Evolutionary conservation across 2,329 filamentous ascomycete species (phyloP), one percentile per base, ranked within the genome.

Genomic region (Fusarium falciforme): DNA sequence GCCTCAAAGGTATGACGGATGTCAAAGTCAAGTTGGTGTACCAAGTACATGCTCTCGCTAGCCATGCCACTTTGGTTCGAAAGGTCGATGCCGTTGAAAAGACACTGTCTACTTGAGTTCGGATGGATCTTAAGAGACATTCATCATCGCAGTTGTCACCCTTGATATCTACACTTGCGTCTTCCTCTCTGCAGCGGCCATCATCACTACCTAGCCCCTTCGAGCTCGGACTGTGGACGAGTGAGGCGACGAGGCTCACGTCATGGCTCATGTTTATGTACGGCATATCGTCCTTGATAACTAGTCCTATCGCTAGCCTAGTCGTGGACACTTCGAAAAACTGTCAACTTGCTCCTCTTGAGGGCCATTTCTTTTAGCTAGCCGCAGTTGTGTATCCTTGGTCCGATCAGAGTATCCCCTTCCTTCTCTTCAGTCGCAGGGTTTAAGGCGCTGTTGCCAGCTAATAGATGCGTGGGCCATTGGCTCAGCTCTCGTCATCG

Each of bases 401-500:
- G 65, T 55, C 16, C 3, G 60, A 70, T 20, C 5, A 22, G 1
- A 61, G 14, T 5, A 36, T 61, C 11, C 7, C 17, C 4, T 29
- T 58, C 5, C 61, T 74, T 29, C 29, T 73, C 3, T 12, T 68
- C 5, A 65, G 67, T 2, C 70, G 65, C 6, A 36, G 67, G 2
- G 47, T 72, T 12, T 70, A 73, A 12, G 70, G 67, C 10, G 44
- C 64, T 10, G 70, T 65, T 12, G 60, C 64, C 7, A 67, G 63
- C 2, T 68, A 9, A 29, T 29, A 9, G 27, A 68, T 31, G 60
- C 66, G 5, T 74, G 67, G 70, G 67, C 61, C 12, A 71, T 72
- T 12, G 65, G 70, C n/a, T 63, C 72, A 10, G 70, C 70, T 3
- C 59, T 74, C 5, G 68, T 73, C 16, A 60, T 60, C 5, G 70